Conservation (phyloP, 345 rosid species). For the Salix suchowensis region DNA sequence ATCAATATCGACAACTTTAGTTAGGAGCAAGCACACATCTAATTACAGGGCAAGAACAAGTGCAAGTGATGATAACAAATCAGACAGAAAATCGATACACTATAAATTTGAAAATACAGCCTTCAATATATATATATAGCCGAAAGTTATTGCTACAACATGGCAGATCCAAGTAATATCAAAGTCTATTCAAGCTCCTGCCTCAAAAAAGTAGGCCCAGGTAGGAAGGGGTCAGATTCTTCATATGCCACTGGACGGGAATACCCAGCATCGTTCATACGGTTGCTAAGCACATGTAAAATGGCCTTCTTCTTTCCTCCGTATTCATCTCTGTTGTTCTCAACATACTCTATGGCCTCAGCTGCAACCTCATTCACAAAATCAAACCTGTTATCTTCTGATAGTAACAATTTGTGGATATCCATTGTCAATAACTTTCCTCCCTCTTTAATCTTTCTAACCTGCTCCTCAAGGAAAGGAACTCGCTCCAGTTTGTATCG, state of each 20-base stretch:
- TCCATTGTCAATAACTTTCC: constrained; percentile 66
- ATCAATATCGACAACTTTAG: no score
- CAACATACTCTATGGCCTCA: constrained; percentile 73
- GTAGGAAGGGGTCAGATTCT: constrained; percentile 68
- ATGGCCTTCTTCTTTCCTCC: constrained; percentile 81
- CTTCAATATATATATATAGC: background rate
- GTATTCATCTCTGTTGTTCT: constrained; percentile 64
- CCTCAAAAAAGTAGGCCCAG: constrained; percentile 63
- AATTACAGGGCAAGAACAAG: no score
- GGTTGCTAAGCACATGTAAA: constrained; percentile 79
- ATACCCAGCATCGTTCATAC: constrained; percentile 72
- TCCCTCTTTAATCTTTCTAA: constrained; percentile 59
- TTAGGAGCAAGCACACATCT: no score
- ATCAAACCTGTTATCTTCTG: constrained; percentile 70
- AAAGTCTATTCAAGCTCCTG: constrained; percentile 47
- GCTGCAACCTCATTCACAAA: constrained; percentile 82
- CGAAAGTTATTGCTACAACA: background rate
- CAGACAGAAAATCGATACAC: no score
- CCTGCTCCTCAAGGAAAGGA: constrained; percentile 89
- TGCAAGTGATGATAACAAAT: no score
- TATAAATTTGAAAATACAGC: no score
- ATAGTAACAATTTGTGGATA: constrained; percentile 57
- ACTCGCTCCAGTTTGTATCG: constrained; percentile 52
- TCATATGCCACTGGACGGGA: constrained; percentile 67
- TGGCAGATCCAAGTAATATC: background rate